phyloP scores from a whole-genome alignment of 2,329 filamentous ascomycete species.

The Fusarium mangiferae region DNA sequence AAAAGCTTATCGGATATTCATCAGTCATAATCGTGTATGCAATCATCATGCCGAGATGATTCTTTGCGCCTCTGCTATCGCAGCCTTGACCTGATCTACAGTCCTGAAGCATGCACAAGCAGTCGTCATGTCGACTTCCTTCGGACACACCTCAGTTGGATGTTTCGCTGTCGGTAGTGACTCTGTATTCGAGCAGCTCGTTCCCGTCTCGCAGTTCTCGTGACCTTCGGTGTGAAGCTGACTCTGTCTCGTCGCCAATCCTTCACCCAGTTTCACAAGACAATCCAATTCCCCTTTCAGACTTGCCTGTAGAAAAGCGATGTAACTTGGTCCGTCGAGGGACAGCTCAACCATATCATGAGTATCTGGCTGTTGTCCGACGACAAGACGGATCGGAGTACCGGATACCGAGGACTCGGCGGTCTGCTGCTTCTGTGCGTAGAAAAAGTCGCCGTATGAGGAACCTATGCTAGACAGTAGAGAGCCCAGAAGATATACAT shows the following conservation, averaged over 20 bases:
- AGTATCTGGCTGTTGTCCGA: background rate
- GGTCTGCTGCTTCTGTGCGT: constrained; percentile 7
- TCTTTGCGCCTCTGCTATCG: constrained; percentile 3
- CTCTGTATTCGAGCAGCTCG: constrained; percentile 23
- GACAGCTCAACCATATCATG: constrained; percentile 5
- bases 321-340: background rate
- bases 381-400: background rate
- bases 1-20: background rate
- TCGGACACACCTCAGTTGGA: constrained; percentile 19
- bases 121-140: constrained; percentile 27
- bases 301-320: background rate
- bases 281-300: background rate
- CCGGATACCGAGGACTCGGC: background rate
- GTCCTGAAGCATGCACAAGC: constrained; percentile 26
- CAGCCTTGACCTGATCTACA: constrained; percentile 17
- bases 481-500: background rate
- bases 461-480: constrained; percentile 6
- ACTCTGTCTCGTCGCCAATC: constrained; percentile 8
- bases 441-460: constrained; percentile 12
- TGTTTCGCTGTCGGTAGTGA: constrained; percentile 5
- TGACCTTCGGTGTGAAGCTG: constrained; percentile 23
- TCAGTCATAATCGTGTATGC: background rate
- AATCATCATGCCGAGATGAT: background rate
- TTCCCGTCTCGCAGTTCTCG: constrained; percentile 25
- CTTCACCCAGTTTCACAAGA: constrained; percentile 3